phyloP scores from a whole-genome alignment of 192 early-diverging fungal species.

The Mortierella hygrophila region DNA sequence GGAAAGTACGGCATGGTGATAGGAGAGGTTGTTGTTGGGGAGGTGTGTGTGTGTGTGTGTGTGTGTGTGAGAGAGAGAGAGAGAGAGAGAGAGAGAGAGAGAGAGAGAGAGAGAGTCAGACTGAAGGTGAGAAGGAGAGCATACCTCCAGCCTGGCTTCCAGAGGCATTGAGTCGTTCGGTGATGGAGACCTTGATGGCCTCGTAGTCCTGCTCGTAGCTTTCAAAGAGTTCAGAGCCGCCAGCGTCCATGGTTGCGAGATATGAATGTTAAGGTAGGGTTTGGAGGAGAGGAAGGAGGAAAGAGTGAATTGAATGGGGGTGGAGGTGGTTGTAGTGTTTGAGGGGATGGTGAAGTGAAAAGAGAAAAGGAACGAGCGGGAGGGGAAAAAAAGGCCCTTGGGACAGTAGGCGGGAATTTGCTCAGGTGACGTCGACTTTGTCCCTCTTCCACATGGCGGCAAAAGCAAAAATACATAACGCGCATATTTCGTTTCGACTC shows the following conservation, averaged over 20 bases:
- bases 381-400: no score
- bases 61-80: neutral
- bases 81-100: neutral
- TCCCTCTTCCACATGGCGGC: neutral
- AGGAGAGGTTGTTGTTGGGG: neutral
- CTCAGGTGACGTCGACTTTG: neutral
- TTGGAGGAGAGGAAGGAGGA: neutral
- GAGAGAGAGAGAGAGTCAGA: neutral
- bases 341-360: neutral
- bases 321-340: neutral
- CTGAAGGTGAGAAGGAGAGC: neutral
- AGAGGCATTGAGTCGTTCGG: slow-evolving; percentile 63
- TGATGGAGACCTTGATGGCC: slow-evolving; percentile 70
- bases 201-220: slow-evolving; percentile 91
- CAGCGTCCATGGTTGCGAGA: slow-evolving; percentile 50
- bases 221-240: slow-evolving; percentile 83
- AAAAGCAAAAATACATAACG: neutral
- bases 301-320: neutral
- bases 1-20: neutral
- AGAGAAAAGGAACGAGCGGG: neutral
- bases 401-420: no score
- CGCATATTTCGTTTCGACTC: neutral
- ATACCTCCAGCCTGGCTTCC: slow-evolving; percentile 71
- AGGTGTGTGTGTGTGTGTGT: no score
- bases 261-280: neutral